These are phyloP conservation scores for Friedmanniomyces simplex DNA, from an alignment of 495 filamentous ascomycete species.

Conservation along the genomic window DNA sequence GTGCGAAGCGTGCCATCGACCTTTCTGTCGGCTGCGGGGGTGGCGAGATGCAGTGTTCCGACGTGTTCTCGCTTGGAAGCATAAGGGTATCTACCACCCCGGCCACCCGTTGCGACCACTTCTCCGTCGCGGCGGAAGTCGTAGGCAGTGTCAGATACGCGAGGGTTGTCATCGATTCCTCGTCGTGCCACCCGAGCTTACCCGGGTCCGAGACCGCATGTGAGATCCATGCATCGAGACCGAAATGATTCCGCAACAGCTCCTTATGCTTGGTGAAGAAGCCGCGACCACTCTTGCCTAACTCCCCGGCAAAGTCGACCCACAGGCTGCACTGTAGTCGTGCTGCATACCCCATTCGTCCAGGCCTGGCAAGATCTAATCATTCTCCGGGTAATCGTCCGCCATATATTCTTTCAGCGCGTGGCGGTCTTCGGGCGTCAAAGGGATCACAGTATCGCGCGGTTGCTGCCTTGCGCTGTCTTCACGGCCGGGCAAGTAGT, in stretches of 20 bases:
- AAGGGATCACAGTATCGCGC: too few relatives aligned
- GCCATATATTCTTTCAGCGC: too few relatives aligned
- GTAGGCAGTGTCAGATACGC: not conserved
- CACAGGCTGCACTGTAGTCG: not conserved
- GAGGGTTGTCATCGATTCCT: not conserved
- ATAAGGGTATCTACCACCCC: not conserved
- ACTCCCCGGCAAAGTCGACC: not conserved
- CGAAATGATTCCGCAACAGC: not conserved
- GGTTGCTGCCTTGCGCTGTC: too few relatives aligned
- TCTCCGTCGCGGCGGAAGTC: not conserved
- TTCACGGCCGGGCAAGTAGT: not conserved
- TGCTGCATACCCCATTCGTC: not conserved
- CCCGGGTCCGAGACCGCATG: not conserved
- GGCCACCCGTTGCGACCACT: not conserved
- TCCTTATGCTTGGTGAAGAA: not conserved
- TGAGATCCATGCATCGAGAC: conserved; percentile 2
- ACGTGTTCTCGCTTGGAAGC: not conserved
- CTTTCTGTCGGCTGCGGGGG: not conserved
- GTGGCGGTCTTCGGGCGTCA: too few relatives aligned
- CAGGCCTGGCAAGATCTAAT: not conserved
- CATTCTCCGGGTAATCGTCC: not conserved
- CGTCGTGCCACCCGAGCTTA: not conserved
- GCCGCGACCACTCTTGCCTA: not conserved
- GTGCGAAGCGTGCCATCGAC: not conserved
- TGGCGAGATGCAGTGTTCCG: not conserved